These are phyloP conservation scores for Epichloe scottii DNA, from an alignment of 2,329 filamentous ascomycete genomes.

Conservation along the genomic window DNA sequence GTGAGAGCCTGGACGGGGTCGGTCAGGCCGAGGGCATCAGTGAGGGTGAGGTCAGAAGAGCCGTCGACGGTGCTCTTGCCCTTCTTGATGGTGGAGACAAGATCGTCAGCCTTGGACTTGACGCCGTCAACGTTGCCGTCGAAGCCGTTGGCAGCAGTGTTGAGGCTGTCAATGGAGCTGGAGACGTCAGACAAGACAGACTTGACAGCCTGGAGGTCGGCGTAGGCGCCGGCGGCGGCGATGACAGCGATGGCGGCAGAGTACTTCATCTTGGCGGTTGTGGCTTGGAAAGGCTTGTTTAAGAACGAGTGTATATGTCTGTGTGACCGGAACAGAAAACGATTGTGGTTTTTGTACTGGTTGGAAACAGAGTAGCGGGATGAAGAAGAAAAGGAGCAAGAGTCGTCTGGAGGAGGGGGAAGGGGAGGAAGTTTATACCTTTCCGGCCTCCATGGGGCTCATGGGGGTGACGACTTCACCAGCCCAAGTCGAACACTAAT, in stretches of 20 bases:
- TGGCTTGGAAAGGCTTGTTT: background rate
- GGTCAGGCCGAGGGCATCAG: conserved; percentile 9
- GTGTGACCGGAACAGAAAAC: conserved; percentile 1
- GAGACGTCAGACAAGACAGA: conserved; percentile 7
- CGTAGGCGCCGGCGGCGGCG: conserved; percentile 8
- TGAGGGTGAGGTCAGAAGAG: conserved; percentile 7
- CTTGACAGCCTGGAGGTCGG: conserved; percentile 8
- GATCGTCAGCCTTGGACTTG: conserved; percentile 10
- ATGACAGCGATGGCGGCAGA: conserved; percentile 6
- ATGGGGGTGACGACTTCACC: background rate
- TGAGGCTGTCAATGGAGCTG: conserved; percentile 9
- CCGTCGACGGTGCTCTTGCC: conserved; percentile 9
- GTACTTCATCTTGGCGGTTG: conserved; percentile 11
- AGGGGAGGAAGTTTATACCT: conserved; percentile 4
- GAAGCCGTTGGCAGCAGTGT: conserved; percentile 14
- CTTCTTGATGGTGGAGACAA: conserved; percentile 10
- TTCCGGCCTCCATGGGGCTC: background rate
- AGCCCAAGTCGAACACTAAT: background rate
- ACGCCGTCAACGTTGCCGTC: conserved; percentile 11
- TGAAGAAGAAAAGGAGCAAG: background rate
- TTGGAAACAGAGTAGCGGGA: conserved; percentile 1
- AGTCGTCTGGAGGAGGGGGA: background rate
- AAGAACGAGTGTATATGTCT: conserved; percentile 8
- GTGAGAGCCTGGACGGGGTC: conserved; percentile 13
- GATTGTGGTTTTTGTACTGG: background rate